Base-by-base conservation (phyloP, 2,329 filamentous ascomycete species). In the Aspergillus sp. region DNA sequence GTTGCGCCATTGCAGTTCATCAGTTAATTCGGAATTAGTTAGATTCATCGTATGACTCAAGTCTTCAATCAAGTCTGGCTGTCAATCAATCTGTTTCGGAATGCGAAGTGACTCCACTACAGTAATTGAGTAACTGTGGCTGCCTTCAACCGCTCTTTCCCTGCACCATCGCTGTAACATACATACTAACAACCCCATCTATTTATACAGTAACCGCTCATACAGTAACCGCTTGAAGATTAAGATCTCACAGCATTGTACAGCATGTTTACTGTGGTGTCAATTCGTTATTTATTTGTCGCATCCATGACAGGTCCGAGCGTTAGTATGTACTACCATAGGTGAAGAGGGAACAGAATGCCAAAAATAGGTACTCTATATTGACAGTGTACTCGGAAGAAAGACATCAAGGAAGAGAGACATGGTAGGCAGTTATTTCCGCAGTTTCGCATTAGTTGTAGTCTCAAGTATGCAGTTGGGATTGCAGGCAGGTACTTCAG, bases 51-150 rank as follows among this genome's bases (percentile, higher is more conserved):
- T 21, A 55, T 47, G 10, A 32, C 53, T 21, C 39, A 19, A 15
- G 21, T 4, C 25, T 19, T 19, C 5, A 5, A 23, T 36, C n/a
- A 17, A 30, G 10, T n/a, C 25, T 12, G 25, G 25, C 9, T 43
- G 39, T 28, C 52, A 52, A 9, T 13, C 32, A 13, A 21, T 53
- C 17, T 39, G 17, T 39, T 50, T 19, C 25, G 23, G 50, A 13
- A 53, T 39, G 32, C 50, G 19, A 38, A n/a, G 23, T 38, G 50
- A 55, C 52, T 55, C 23, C 52, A 55, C 38, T 17, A 43, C 23
- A 55, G 52, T 55, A 55, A 47, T 47, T 47, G 53, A 55, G 53
- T 55, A 55, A 55, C 53, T 23, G 53, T 55, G 53, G 53, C 53
- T 55, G 39, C n/a, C 13, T 32, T 30, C 47, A 32, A 45, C 25